Evolutionary conservation across 1,284 basidiomycete species (phyloP).

Genomic region (Leccinum griseonigrum): DNA sequence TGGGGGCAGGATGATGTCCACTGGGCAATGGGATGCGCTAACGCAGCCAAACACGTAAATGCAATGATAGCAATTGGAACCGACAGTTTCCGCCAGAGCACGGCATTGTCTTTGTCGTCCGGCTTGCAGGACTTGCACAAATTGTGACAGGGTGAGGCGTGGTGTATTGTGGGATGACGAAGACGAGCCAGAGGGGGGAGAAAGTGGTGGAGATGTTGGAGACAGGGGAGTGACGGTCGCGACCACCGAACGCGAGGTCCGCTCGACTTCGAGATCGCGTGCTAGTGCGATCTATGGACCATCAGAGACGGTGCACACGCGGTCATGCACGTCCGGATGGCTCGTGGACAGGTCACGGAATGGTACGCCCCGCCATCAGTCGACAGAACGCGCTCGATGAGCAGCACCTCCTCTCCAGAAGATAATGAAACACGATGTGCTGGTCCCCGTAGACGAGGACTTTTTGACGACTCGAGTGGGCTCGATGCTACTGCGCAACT

Average conservation of each 20-base stretch:
- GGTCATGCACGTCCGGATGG: neutral
- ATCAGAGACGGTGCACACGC: neutral
- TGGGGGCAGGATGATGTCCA: too few species aligned
- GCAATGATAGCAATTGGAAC: too few species aligned
- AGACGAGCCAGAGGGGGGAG: neutral
- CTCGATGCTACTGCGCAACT: neutral
- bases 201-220: neutral
- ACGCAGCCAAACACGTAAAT: too few species aligned
- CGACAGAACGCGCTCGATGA: constrained; percentile 18
- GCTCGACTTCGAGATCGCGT: neutral
- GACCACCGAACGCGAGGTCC: neutral
- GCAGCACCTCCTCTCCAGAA: neutral
- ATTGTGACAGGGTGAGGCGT: constrained; percentile 6
- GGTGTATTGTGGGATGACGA: neutral
- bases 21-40: too few species aligned
- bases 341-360: neutral
- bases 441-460: too few species aligned
- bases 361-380: neutral
- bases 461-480: neutral
- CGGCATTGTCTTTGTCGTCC: neutral
- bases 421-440: neutral
- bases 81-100: constrained; percentile 11
- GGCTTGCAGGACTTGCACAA: neutral
- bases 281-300: neutral
- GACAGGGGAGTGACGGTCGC: neutral